Evolutionary conservation across 345 rosid genomes (phyloP), one percentile per base, ranked within the genome.

Genomic region (Isatis tinctoria): DNA sequence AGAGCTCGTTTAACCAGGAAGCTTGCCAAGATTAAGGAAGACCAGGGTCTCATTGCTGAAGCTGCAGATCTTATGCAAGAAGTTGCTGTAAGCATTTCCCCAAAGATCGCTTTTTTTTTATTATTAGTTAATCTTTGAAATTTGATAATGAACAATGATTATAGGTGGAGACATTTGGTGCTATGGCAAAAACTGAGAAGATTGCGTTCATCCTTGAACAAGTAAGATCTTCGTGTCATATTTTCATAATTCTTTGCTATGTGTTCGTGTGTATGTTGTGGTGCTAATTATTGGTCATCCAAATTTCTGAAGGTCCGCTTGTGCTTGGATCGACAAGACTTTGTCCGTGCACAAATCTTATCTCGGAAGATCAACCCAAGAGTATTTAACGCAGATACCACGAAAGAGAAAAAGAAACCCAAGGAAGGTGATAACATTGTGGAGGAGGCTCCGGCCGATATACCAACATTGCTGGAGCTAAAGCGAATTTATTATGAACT

Each of bases 1-100:
- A 86, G 97, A 77, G 99, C 97, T 33, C 84, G 99, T 64, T 74
- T 95, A 87, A 86, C 90, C 47, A 92, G 82, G 81, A 95, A 83
- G 70, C 93, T 90, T 69, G 97, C 97, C 5, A 90, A 92, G 85
- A 90, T 91, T 60, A 94, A 91, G 82, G 97, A 94, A 86, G 92
- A 75, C 16, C 99, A 92, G 10, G 97, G 96, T 70, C 80, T 79
- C 51, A 82, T 90, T 30, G 97, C 93, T 27, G 97, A 95, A 85
- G 99, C 99, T 79, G 99, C 99, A 18, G 96, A 92, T 83, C 82
- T 90, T 60, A 92, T 92, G 97, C 99, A 95, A 83, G 99, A 90
- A 87, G 91, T 95, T 79, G 99, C 99, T 30, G 99, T 95, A 60
- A 74, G 92, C 78, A 68, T 60, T 51, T 60, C 33, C 12, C 52